phyloP scores from a whole-genome alignment of 306 rosid genomes.

The Vicia villosa region DNA sequence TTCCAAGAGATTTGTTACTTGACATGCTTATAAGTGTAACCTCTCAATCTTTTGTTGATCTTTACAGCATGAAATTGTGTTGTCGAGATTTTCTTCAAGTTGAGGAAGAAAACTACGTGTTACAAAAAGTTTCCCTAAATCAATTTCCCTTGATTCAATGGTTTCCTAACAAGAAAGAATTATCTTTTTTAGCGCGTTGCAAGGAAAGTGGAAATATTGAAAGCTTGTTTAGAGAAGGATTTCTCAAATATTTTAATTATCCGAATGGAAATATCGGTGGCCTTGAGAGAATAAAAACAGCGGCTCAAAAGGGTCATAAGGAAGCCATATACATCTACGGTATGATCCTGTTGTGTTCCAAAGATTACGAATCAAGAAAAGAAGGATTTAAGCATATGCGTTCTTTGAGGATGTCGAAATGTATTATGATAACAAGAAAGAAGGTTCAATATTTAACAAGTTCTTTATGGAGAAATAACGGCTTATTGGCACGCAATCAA shows the following conservation, averaged over 20 bases:
- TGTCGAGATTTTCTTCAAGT: slow-evolving; percentile 29
- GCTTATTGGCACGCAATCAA: neutral
- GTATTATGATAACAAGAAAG: neutral
- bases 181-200: slow-evolving; percentile 10
- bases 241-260: neutral
- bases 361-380: neutral
- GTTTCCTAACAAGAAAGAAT: neutral
- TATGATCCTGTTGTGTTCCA: slow-evolving; percentile 1
- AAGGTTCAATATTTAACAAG: neutral
- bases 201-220: slow-evolving; percentile 26
- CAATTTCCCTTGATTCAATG: neutral
- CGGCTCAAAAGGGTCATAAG: slow-evolving; percentile 15
- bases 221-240: slow-evolving; percentile 28
- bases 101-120: neutral
- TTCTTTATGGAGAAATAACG: neutral
- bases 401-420: slow-evolving; percentile 15
- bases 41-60: slow-evolving; percentile 20
- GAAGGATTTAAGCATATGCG: slow-evolving; percentile 14
- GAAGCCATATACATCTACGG: too few species aligned
- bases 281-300: neutral
- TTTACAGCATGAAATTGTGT: slow-evolving; percentile 14
- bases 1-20: slow-evolving; percentile 33
- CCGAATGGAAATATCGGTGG: neutral
- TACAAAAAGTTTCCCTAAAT: neutral
- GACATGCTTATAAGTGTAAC: slow-evolving; percentile 29